phyloP scores from a whole-genome alignment of 176 grass and related monocot genomes.

The Oryza meyeriana region DNA sequence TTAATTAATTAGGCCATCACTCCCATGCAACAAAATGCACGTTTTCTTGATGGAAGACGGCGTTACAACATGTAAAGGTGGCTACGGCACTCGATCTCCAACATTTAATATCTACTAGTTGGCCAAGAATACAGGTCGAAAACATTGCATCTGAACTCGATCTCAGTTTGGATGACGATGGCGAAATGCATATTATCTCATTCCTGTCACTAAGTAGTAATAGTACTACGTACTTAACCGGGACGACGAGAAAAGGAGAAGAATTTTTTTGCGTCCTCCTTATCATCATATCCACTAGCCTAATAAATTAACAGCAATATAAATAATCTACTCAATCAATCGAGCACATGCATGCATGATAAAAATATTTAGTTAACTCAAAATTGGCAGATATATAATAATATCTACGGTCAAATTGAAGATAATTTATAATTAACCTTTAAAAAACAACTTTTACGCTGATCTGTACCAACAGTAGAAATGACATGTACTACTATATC shows the following conservation, averaged over 20 bases:
- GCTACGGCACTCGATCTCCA: not conserved
- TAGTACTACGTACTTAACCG: not conserved
- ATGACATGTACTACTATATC: too few species aligned
- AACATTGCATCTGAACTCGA: slow-evolving; percentile 14
- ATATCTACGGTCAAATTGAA: not conserved
- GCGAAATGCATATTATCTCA: not conserved
- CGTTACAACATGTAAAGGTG: not conserved
- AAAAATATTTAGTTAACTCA: not conserved
- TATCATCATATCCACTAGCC: not conserved
- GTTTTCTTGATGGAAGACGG: not conserved
- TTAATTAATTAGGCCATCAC: not conserved
- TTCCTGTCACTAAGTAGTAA: not conserved
- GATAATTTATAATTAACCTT: too few species aligned
- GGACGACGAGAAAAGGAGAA: not conserved
- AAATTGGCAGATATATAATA: not conserved
- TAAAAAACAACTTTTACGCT: too few species aligned
- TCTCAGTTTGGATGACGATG: not conserved
- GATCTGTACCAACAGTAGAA: too few species aligned
- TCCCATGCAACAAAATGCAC: not conserved
- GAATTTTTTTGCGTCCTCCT: not conserved
- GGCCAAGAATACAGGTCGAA: not conserved
- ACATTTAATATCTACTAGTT: not conserved
- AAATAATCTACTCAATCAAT: not conserved
- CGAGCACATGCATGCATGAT: not conserved
- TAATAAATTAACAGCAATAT: not conserved